Evolutionary conservation across 352 stramenopile genomes (phyloP), one percentile per base, ranked within the genome.

Genomic region (Globisporangium splendens): DNA sequence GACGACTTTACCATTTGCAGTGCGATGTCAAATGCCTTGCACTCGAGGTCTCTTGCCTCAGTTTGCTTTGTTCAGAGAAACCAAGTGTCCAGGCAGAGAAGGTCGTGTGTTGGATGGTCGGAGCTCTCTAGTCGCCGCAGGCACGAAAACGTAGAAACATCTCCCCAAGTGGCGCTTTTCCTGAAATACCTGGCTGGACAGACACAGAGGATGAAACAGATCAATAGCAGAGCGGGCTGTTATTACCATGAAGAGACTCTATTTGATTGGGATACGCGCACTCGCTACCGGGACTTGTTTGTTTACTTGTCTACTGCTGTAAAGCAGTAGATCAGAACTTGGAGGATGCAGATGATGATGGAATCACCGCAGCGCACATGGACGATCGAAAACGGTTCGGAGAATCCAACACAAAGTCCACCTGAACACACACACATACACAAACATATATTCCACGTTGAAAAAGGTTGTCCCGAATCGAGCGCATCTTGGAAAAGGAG

Each of bases 361-460:
- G 58, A 24, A 84, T 56, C 21, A 75, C 52, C 6, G 78, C 74
- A n/a, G 63, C 62, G n/a, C 83, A 91, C 43, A 93, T 61, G 4
- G 79, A 85, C 14, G 83, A 91, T 52, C 76, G 79, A 4, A 73
- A 74, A 20, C 81, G 80, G 43, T 71, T 60, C 13, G 81, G 79
- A 5, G 79, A 78, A 12, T 62, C 54, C 46, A 81, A 49, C 8
- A 90, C 81, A 55, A 93, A 93, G 50, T 90, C 72, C 42, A 93
- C 75, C 83, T 93, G 22, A 22, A 33, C 39, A 18, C 14, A 6
- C 48, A 24, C 48, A 41, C 28, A 31, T 7, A 31, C 2, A 0
- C 15, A 21, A 14, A 43, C 17, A 54, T 44, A 15, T 12, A 44
- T 44, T 44, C 12, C 13, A 44, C 39, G 28, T 39, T 38, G 46